Base-by-base conservation (phyloP, 1,139 yeast species). In the Kodamaea alishanica region DNA sequence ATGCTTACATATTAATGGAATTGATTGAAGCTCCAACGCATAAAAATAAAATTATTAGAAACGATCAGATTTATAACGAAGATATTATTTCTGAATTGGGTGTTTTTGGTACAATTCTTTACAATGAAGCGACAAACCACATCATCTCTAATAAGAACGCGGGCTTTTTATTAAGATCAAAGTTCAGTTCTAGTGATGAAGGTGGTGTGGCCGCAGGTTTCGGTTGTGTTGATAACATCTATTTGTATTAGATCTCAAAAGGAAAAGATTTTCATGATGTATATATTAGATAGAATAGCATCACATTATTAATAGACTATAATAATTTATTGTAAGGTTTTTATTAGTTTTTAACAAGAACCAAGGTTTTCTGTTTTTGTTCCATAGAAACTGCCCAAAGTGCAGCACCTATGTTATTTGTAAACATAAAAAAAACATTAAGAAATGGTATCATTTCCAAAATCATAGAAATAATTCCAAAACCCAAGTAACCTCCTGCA, bases 161-260 rank as follows among this genome's bases (percentile, higher is more conserved):
- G 1, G 97, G 97, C 5, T 87, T 87, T 79, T 71, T 92, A 47
- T 67, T 92, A 51, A 79, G 98, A 62, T 87, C 97, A 2, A 92
- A 92, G 61, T 78, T 89, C 43, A 83, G 87, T 49, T 70, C 84
- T 2, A 84, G 95, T 40, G 81, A 92, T 61, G 98, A 92, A 67
- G 98, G 98, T 35, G 98, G 98, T 28, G 97, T 92, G 26, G 97
- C 97, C 25, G 97, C 98, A 9, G 98, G 98, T 0, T 92, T 86
- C 63, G 98, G 97, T 8, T 89, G 97, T 61, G 88, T 92, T 38
- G 98, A 92, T 61, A 85, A 90, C 52, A 58, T 77, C 23, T 74
- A 75, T 48, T 61, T 77, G 38, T 71, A 71, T 50, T 60, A 56
- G 41, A 35, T n/a, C 28, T 8, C 33, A 29, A 24, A 15, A 15